Conservation (phyloP, 331 rosid species). For the Malus hybrid region DNA sequence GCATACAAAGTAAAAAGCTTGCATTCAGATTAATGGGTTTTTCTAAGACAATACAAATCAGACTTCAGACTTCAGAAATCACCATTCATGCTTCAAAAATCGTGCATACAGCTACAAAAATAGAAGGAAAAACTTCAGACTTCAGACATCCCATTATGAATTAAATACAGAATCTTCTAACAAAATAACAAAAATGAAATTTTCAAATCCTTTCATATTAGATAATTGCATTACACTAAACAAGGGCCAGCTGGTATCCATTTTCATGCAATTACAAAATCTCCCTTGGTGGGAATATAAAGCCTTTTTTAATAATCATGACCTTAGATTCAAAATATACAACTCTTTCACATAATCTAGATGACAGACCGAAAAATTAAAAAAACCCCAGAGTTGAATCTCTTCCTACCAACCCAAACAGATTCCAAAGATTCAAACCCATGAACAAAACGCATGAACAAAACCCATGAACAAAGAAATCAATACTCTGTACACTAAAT, state of each 20-base stretch:
- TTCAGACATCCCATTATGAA: neutral
- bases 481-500: too few species aligned
- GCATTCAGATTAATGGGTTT: neutral
- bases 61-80: neutral
- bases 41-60: neutral
- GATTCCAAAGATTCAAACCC: too few species aligned
- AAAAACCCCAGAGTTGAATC: too few species aligned
- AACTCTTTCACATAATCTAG: neutral
- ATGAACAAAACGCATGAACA: too few species aligned
- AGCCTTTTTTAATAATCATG: neutral
- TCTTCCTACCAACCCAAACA: too few species aligned
- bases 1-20: neutral
- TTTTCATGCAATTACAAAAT: neutral
- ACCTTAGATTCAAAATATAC: neutral
- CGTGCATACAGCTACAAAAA: neutral
- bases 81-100: neutral
- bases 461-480: too few species aligned
- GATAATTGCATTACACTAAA: neutral
- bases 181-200: neutral
- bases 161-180: neutral
- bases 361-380: neutral
- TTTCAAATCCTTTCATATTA: neutral
- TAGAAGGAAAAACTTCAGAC: neutral
- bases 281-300: neutral
- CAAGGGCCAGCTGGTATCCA: neutral